Evolutionary conservation across 306 rosid genomes (phyloP).

Genomic region (Citrullus amarus): DNA sequence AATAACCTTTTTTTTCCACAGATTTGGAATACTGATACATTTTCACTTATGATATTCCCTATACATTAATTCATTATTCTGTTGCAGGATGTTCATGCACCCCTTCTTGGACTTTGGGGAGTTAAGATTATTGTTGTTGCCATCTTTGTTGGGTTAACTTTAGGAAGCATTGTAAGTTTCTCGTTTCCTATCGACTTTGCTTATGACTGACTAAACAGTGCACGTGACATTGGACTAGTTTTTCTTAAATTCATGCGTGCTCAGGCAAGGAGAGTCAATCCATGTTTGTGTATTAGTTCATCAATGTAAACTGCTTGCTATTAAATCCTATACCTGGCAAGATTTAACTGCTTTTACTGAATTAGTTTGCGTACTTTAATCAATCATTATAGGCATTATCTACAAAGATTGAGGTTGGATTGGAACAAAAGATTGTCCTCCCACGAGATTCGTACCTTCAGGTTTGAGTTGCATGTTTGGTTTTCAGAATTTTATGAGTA

Average conservation of each 20-base stretch:
- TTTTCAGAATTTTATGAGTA: conserved; percentile 3
- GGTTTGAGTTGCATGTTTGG: conserved; percentile 32
- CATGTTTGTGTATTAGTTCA: neutral
- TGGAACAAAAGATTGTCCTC: conserved; percentile 96
- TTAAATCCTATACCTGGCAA: neutral
- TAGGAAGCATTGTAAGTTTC: conserved; percentile 87
- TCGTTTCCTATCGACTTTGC: neutral
- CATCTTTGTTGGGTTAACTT: conserved; percentile 56
- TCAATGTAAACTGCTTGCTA: neutral
- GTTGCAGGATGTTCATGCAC: conserved; percentile 78
- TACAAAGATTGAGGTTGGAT: conserved; percentile 74
- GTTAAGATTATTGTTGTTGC: conserved; percentile 64
- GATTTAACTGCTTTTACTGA: conserved; percentile 1
- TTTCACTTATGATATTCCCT: neutral
- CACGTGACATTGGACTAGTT: neutral
- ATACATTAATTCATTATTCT: conserved; percentile 6
- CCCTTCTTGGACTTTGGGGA: conserved; percentile 75
- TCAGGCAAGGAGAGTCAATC: neutral
- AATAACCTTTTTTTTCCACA: too few species aligned
- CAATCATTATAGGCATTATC: conserved; percentile 53
- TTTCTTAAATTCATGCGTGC: neutral
- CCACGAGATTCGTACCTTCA: conserved; percentile 97
- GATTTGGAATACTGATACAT: neutral
- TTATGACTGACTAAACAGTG: neutral
- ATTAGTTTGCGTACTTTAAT: conserved; percentile 6